A percentile compares a stretch with the other conserved stretches of the same genome.
Evolutionary conservation across 352 stramenopile genomes (phyloP).

Genomic region (Globisporangium recalcitrans): DNA sequence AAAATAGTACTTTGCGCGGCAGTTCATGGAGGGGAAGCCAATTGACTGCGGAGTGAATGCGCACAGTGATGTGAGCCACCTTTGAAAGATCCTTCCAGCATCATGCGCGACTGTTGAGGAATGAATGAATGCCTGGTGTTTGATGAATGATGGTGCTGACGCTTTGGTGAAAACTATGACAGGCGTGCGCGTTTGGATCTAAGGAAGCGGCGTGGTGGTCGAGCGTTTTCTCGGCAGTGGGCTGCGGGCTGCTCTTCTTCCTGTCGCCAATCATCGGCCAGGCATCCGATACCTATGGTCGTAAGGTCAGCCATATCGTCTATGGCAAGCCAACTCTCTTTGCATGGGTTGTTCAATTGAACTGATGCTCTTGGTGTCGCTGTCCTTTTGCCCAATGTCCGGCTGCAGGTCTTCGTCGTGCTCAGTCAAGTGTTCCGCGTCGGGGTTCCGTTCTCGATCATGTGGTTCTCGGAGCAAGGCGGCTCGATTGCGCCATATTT

Average conservation of each 20-base stretch:
- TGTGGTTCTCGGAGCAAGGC: slow-evolving; percentile 54
- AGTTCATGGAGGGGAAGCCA: slow-evolving; percentile 33
- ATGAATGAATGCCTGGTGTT: neutral
- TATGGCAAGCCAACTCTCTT: neutral
- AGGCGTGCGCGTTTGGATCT: slow-evolving; percentile 63
- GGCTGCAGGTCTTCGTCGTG: slow-evolving; percentile 59
- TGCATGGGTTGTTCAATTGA: neutral
- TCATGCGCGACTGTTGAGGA: neutral
- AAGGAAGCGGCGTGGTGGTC: slow-evolving; percentile 65
- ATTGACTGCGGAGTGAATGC: slow-evolving; percentile 57
- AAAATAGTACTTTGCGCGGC: slow-evolving; percentile 68
- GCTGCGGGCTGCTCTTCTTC: slow-evolving; percentile 57
- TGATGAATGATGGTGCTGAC: neutral
- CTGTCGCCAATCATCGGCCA: slow-evolving; percentile 67
- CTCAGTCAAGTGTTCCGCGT: slow-evolving; percentile 55
- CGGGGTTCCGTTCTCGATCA: slow-evolving; percentile 57
- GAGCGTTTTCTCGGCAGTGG: slow-evolving; percentile 62
- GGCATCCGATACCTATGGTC: slow-evolving; percentile 66
- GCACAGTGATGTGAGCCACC: slow-evolving; percentile 26
- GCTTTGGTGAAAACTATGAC: neutral
- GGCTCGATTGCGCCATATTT: slow-evolving; percentile 65
- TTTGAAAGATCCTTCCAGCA: slow-evolving; percentile 6
- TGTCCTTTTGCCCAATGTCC: neutral
- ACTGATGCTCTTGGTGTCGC: neutral
- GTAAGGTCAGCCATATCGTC: slow-evolving; percentile 43